Percentiles rank a stretch among this genome's conserved stretches.
Conservation (phyloP, 352 stramenopile genomes). For the Pythium chondricola region DNA sequence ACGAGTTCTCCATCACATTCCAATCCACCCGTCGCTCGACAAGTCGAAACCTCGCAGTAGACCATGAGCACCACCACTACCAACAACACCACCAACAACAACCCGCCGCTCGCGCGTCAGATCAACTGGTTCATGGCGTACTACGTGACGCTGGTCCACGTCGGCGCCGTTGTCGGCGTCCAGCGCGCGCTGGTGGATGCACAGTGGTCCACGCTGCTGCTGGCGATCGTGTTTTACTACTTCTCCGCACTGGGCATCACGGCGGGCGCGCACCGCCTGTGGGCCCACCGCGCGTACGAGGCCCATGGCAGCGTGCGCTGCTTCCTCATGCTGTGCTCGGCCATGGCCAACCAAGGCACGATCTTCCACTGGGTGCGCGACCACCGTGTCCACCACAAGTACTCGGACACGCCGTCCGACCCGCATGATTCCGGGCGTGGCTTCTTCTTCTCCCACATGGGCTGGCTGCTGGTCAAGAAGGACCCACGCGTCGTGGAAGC, state of each 20-base stretch:
- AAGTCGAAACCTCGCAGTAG: too few species aligned
- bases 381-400: slow-evolving; percentile 99
- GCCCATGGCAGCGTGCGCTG: slow-evolving; percentile 87
- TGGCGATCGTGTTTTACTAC: slow-evolving; percentile 92
- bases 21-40: too few species aligned
- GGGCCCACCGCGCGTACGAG: slow-evolving; percentile 96
- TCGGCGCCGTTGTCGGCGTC: slow-evolving; percentile 85
- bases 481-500: slow-evolving; percentile 88
- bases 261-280: slow-evolving; percentile 96
- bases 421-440: slow-evolving; percentile 95
- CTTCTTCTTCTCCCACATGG: slow-evolving; percentile 99
- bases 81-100: too few species aligned
- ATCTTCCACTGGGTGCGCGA: slow-evolving; percentile 98
- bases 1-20: too few species aligned
- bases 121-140: slow-evolving; percentile 98
- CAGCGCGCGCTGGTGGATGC: slow-evolving; percentile 67
- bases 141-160: slow-evolving; percentile 94
- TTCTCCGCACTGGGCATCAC: slow-evolving; percentile 96
- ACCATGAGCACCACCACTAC: too few species aligned
- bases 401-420: slow-evolving; percentile 92
- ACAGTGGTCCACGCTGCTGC: slow-evolving; percentile 85
- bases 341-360: slow-evolving; percentile 97
- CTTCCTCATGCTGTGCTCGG: slow-evolving; percentile 98
- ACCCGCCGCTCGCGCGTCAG: slow-evolving; percentile 61
- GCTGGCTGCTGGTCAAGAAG: slow-evolving; percentile 98